phyloP scores from a whole-genome alignment of 371 early-diverging fungal genomes.

The Synchytrium microbalum region DNA sequence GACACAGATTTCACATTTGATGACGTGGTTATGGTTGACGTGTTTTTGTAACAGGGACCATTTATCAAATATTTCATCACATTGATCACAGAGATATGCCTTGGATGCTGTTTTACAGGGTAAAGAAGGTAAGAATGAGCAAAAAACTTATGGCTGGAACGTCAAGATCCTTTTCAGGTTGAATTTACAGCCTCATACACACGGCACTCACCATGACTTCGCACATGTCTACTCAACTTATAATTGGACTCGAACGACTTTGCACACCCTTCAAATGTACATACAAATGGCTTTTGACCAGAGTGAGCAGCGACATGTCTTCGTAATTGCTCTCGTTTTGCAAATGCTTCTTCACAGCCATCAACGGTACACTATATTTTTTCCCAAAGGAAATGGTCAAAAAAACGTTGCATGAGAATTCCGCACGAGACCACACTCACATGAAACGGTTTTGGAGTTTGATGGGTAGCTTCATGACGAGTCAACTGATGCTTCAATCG shows the following conservation, averaged over 20 bases:
- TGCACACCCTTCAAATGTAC: conserved; percentile 37
- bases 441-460: conserved; percentile 29
- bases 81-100: conserved; percentile 48
- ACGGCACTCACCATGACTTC: conserved; percentile 42
- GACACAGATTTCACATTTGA: conserved; percentile 44
- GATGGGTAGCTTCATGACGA: conserved; percentile 41
- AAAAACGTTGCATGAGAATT: not conserved
- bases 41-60: conserved; percentile 58
- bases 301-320: conserved; percentile 46
- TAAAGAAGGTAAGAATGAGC: not conserved
- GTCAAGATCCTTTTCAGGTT: too few species aligned
- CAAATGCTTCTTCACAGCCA: conserved; percentile 45
- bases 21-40: conserved; percentile 39
- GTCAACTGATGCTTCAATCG: conserved; percentile 35
- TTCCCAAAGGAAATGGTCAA: not conserved
- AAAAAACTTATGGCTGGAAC: not conserved
- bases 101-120: not conserved
- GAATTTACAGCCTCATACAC: too few species aligned
- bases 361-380: conserved; percentile 39
- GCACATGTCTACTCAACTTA: conserved; percentile 46
- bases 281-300: conserved; percentile 36
- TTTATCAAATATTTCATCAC: conserved; percentile 40
- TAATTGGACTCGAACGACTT: conserved; percentile 43
- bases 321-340: conserved; percentile 48
- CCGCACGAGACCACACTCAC: conserved; percentile 27